A percentile compares a stretch with the other conserved stretches of the same genome.
phyloP scores from a whole-genome alignment of 2,329 filamentous ascomycete species.

The Cladosporium colombiae region DNA sequence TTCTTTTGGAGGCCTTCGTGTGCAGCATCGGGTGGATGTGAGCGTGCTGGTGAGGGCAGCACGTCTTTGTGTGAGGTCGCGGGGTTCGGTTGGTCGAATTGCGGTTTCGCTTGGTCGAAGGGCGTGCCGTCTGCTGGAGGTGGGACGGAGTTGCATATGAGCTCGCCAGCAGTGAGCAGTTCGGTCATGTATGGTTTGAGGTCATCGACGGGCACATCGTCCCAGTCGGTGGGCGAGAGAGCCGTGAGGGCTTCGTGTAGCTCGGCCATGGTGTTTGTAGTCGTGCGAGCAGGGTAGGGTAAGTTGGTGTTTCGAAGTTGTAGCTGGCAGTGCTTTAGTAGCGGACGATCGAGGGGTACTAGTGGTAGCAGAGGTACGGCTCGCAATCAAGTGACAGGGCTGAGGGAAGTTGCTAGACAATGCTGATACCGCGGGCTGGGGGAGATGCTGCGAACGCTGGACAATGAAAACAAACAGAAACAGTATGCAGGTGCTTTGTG shows the following conservation, averaged over 20 bases:
- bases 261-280: constrained; percentile 36
- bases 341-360: background rate
- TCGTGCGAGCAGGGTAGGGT: background rate
- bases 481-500: background rate
- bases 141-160: constrained; percentile 76
- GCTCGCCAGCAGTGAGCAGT: constrained; percentile 59
- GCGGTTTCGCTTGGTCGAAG: constrained; percentile 52
- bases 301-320: background rate
- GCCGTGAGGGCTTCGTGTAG: constrained; percentile 50
- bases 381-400: background rate
- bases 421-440: background rate
- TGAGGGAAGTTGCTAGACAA: background rate
- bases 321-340: background rate
- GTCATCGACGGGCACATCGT: constrained; percentile 45
- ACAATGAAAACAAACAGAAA: background rate
- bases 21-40: constrained; percentile 52
- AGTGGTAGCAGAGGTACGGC: background rate
- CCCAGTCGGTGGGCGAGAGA: constrained; percentile 47
- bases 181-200: constrained; percentile 44
- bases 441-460: background rate
- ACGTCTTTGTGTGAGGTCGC: constrained; percentile 54
- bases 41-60: constrained; percentile 53
- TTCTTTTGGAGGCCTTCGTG: constrained; percentile 68
- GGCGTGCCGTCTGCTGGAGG: constrained; percentile 50
- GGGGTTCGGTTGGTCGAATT: constrained; percentile 58